Evolutionary conservation across 2,329 filamentous ascomycete species (phyloP).

Genomic region (Exophiala lecanii-corni): DNA sequence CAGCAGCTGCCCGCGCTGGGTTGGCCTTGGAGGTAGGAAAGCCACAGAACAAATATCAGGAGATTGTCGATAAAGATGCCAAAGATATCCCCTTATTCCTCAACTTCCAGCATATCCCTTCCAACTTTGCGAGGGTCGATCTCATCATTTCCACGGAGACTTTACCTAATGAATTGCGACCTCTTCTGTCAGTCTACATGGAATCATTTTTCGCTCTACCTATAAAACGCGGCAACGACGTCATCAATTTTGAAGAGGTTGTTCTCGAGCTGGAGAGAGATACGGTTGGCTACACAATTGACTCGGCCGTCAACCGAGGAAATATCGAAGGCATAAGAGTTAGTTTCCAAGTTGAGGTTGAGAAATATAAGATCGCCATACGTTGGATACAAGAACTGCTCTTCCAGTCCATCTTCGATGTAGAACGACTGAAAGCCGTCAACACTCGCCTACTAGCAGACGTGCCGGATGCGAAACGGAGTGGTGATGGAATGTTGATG

Average conservation of each 20-base stretch:
- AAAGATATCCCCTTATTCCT: constrained; percentile 72
- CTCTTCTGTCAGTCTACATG: constrained; percentile 75
- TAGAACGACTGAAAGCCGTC: constrained; percentile 57
- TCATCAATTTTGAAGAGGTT: constrained; percentile 83
- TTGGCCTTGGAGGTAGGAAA: constrained; percentile 67
- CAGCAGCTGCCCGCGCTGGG: constrained; percentile 77
- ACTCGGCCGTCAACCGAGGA: constrained; percentile 62
- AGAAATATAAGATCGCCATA: constrained; percentile 79
- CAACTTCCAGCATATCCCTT: constrained; percentile 93
- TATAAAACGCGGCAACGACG: constrained; percentile 68
- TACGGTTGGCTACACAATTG: constrained; percentile 77
- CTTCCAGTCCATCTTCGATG: constrained; percentile 84
- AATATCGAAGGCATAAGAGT: constrained; percentile 79
- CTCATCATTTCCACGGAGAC: constrained; percentile 73
- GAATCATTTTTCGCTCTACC: constrained; percentile 95
- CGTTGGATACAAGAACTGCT: constrained; percentile 81
- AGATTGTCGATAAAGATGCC: constrained; percentile 66
- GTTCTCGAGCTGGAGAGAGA: constrained; percentile 88
- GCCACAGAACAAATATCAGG: constrained; percentile 66
- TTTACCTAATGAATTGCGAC: constrained; percentile 76
- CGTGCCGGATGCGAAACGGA: constrained; percentile 86
- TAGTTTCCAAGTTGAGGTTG: constrained; percentile 77
- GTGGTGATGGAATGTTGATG: constrained; percentile 60
- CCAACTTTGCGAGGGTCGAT: constrained; percentile 83
- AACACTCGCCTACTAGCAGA: constrained; percentile 83